Evolutionary conservation across 2,329 filamentous ascomycete genomes (phyloP), one percentile per base, ranked within the genome.

Genomic region (Zasmidium angulare): DNA sequence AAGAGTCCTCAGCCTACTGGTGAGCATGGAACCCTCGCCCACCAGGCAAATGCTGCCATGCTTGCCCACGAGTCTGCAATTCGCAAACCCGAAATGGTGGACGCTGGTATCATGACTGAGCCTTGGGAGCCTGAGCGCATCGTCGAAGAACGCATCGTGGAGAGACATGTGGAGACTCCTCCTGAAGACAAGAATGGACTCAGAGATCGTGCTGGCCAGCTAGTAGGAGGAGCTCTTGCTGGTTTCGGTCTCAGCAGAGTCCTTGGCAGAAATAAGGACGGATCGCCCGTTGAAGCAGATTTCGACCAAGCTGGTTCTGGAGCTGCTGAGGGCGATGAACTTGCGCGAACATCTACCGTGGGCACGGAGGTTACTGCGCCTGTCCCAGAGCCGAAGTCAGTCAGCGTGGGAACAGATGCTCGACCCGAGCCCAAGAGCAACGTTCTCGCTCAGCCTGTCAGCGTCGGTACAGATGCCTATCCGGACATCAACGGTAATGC

Each of bases 51-150:
- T 43, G 47, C 58, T 53, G 63, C 56, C 11, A 61, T 59, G 46
- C 21, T 61, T 40, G 56, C 56, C 9, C 53, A 62, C 26, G 56
- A 65, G 43, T 36, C 21, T 23, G 51, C 49, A 1, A 43, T 56
- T 3, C 31, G 49, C 1, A 67, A 64, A 46, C 62, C 68, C 9
- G 62, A 71, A 23, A 86, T 86, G 83, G 81, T 86, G 29, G 84
- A 87, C 69, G 81, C 82, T 53, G 79, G 79, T 47, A 82, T 82
- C 63, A 88, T 87, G 84, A 88, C 85, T 7, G 85, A 88, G 53
- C 78, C 82, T 22, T 84, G 81, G 81, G 74, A 78, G 59, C 77
- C 77, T 24, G 71, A 75, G 53, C 59, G 54, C 21, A 46, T 56
- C 11, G 36, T 52, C 4, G 46, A 64, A 29, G 54, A 56, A 14